These are phyloP conservation scores for Brassica rapa DNA, from an alignment of 345 rosid genomes.

Conservation along the genomic window DNA sequence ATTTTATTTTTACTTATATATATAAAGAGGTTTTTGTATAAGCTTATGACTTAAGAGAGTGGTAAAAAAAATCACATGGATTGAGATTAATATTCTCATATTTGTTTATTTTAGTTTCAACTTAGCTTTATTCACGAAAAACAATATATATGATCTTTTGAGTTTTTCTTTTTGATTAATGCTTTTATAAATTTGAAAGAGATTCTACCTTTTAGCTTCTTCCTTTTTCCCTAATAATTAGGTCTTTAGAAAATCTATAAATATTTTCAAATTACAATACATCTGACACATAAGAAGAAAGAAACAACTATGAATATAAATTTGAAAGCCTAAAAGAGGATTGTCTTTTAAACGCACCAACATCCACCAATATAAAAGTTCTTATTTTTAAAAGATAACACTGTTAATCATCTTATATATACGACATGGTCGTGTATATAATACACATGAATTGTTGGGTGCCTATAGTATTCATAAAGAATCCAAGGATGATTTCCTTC, in stretches of 20 bases:
- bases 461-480: conserved; percentile 34
- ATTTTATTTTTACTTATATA: conserved; percentile 31
- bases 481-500: conserved; percentile 40
- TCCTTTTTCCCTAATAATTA: conserved; percentile 28
- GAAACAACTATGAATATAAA: conserved; percentile 26
- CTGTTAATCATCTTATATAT: background rate
- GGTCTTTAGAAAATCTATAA: conserved; percentile 12
- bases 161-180: conserved; percentile 3
- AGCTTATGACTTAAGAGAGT: conserved; percentile 13
- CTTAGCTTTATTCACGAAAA: conserved; percentile 20
- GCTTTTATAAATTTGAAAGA: conserved; percentile 25
- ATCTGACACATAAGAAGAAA: conserved; percentile 36
- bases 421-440: background rate
- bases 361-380: conserved; percentile 25
- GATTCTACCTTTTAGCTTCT: conserved; percentile 33
- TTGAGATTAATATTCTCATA: conserved; percentile 33
- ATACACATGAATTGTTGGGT: conserved; percentile 28
- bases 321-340: conserved; percentile 38
- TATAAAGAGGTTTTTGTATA: conserved; percentile 29
- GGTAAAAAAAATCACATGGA: conserved; percentile 8
- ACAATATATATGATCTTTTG: conserved; percentile 18
- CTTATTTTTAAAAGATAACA: background rate
- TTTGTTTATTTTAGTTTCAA: conserved; percentile 37
- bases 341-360: conserved; percentile 38
- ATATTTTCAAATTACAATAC: conserved; percentile 7